phyloP scores from a whole-genome alignment of 2,329 filamentous ascomycete species.

The Xylaria sp. region DNA sequence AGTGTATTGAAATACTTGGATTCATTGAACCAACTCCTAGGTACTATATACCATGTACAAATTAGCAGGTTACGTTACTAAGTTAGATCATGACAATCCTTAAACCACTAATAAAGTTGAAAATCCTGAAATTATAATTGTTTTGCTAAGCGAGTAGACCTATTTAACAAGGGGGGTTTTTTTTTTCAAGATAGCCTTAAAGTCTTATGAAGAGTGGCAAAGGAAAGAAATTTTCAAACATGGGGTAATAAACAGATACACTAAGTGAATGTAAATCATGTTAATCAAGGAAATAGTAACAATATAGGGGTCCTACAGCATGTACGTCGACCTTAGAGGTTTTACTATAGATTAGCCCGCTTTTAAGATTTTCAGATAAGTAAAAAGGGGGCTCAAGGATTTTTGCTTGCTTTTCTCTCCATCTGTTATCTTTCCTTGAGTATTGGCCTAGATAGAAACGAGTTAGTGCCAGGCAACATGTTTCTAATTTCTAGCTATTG shows the following conservation, averaged over 20 bases:
- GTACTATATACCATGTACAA: not conserved
- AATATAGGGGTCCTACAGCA: not conserved
- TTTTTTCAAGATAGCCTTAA: not conserved
- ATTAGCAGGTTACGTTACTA: too few species aligned
- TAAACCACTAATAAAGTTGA: not conserved
- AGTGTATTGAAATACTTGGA: not conserved
- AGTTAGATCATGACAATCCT: too few species aligned
- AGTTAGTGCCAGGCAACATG: not conserved
- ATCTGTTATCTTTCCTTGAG: not conserved
- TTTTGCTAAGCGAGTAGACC: too few species aligned
- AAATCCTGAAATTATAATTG: not conserved
- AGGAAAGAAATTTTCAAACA: not conserved
- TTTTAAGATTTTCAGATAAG: too few species aligned
- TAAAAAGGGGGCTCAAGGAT: not conserved
- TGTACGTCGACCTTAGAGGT: not conserved
- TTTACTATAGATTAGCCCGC: too few species aligned
- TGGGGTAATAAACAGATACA: not conserved
- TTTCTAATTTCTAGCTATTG: not conserved
- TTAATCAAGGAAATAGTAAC: not conserved
- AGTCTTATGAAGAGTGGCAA: not conserved
- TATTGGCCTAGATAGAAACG: not conserved
- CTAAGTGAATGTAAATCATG: too few species aligned
- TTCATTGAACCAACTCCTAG: too few species aligned
- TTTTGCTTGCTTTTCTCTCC: not conserved
- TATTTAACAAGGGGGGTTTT: not conserved